Conservation (phyloP, 345 rosid genomes). For the Brassica incana region DNA sequence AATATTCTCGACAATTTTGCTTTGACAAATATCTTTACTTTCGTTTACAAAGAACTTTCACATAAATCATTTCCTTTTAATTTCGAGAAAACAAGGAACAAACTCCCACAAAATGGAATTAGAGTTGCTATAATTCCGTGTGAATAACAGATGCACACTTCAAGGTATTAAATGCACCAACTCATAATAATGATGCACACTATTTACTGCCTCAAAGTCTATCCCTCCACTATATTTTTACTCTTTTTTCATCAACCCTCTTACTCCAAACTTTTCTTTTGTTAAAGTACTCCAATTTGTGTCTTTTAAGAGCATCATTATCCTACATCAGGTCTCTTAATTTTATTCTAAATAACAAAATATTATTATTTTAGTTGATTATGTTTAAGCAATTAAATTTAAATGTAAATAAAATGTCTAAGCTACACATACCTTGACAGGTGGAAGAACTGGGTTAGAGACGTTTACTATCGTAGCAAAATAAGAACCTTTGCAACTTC, state of each 20-base stretch:
- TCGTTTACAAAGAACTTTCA: not conserved
- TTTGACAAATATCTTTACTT: conserved; percentile 1
- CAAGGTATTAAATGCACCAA: conserved; percentile 8
- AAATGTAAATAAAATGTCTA: too few species aligned
- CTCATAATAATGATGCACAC: not conserved
- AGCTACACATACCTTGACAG: too few species aligned
- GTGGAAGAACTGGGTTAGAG: too few species aligned
- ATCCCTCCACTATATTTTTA: not conserved
- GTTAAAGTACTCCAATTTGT: too few species aligned
- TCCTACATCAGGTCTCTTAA: too few species aligned
- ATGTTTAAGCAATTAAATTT: too few species aligned
- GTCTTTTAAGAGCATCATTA: not conserved
- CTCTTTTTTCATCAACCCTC: conserved; percentile 11
- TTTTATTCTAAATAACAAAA: too few species aligned
- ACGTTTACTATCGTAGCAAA: too few species aligned
- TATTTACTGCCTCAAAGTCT: conserved; percentile 23
- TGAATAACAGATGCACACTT: not conserved
- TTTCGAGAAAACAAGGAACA: conserved; percentile 9
- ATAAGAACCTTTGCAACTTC: too few species aligned
- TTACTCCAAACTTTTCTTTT: not conserved
- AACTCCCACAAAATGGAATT: conserved; percentile 10
- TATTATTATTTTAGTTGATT: too few species aligned
- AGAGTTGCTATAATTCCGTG: not conserved
- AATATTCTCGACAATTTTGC: not conserved
- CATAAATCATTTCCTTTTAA: conserved; percentile 2